Percentiles rank a stretch among this genome's conserved stretches.
Conservation (phyloP, 768 basidiomycete genomes). For the Kwoniella europaea region DNA sequence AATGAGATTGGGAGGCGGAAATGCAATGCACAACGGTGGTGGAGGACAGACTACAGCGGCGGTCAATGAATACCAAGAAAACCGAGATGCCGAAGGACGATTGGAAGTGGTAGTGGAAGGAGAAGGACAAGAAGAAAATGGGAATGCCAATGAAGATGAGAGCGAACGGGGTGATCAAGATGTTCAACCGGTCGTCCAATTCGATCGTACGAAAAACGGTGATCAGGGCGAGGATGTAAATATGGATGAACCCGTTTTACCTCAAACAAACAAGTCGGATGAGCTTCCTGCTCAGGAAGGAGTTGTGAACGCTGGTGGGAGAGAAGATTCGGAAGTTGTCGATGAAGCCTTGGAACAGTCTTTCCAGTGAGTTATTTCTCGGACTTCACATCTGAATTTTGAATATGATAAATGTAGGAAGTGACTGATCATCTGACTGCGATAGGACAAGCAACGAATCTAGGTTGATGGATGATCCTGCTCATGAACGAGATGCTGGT, state of each 20-base stretch:
- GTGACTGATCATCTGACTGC: too few species aligned
- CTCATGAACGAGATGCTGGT: too few species aligned
- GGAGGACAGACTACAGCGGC: too few species aligned
- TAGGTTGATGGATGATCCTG: neutral
- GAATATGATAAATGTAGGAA: too few species aligned
- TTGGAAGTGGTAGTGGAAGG: neutral
- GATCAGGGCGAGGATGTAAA: neutral
- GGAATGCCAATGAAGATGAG: neutral
- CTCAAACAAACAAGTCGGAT: too few species aligned
- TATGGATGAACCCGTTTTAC: neutral
- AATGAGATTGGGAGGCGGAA: too few species aligned
- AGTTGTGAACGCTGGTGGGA: neutral
- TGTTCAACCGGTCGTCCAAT: neutral
- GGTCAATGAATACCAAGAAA: neutral
- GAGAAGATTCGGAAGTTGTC: constrained; percentile 10
- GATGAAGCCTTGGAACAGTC: neutral
- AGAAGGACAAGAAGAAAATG: neutral
- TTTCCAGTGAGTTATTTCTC: neutral
- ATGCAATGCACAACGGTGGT: too few species aligned
- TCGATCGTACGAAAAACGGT: neutral
- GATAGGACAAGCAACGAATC: neutral
- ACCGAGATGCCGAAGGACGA: neutral
- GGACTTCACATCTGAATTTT: too few species aligned
- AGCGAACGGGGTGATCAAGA: neutral
- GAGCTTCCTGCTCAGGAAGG: neutral